Evolutionary conservation across 495 filamentous ascomycete species (phyloP).

Genomic region (Pseudomonodictys pantanalensis): DNA sequence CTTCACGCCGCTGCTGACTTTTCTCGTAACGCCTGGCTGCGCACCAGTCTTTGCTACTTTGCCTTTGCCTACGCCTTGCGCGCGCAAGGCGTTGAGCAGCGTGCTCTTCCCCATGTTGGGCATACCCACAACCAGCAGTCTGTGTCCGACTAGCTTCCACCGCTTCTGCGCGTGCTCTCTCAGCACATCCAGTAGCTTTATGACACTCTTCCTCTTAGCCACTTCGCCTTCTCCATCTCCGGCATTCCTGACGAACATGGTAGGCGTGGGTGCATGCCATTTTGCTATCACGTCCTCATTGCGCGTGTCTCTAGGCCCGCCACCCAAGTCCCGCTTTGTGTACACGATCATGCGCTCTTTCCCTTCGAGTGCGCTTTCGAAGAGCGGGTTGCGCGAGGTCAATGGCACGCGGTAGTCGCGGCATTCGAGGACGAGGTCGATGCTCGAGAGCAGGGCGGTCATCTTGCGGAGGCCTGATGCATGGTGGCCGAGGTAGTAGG

Average conservation of each 20-base stretch:
- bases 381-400: slow-evolving; percentile 84
- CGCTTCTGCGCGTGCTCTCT: slow-evolving; percentile 46
- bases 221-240: background rate
- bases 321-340: slow-evolving; percentile 80
- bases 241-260: slow-evolving; percentile 4
- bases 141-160: slow-evolving; percentile 63
- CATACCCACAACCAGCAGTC: slow-evolving; percentile 90
- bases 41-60: slow-evolving; percentile 82
- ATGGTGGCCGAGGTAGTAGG: slow-evolving; percentile 98
- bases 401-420: slow-evolving; percentile 89
- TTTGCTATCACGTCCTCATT: slow-evolving; percentile 52
- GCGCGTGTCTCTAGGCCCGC: slow-evolving; percentile 37
- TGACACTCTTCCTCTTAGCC: background rate
- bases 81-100: slow-evolving; percentile 80
- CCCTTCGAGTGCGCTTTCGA: slow-evolving; percentile 70
- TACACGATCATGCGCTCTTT: slow-evolving; percentile 79
- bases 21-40: slow-evolving; percentile 86
- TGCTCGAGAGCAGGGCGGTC: slow-evolving; percentile 73
- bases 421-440: slow-evolving; percentile 91
- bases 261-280: slow-evolving; percentile 55
- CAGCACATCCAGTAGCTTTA: slow-evolving; percentile 44
- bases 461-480: slow-evolving; percentile 77
- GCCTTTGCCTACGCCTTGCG: slow-evolving; percentile 60
- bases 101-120: slow-evolving; percentile 94
- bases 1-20: slow-evolving; percentile 77